Evolutionary conservation across 2,329 filamentous ascomycete genomes (phyloP), one percentile per base, ranked within the genome.

Genomic region (Aureobasidium vineae): DNA sequence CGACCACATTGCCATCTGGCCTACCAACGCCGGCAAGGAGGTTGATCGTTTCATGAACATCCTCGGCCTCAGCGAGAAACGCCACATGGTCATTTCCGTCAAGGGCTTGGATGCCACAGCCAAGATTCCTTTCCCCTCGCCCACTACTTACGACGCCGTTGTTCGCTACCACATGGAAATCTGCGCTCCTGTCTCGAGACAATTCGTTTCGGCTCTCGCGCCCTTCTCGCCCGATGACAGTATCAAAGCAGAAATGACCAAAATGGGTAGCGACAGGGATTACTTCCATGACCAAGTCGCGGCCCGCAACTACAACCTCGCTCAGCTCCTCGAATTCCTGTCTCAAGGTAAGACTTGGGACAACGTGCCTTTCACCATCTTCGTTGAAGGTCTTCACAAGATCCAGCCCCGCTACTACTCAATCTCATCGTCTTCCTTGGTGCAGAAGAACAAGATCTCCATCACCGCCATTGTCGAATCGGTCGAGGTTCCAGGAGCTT

Each of bases 401-500:
- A 87, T 99, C 66, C 95, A 99, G 79, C 94, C 95, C 45, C 91
- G 95, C 59, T 99, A 98, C 84, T 99, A 99, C 83, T 99, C 96
- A 59, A 99, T 99, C 78, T 99, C 95, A 2, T 99, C 96, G 1
- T 98, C 95, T 0, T 97, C 95, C 7, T 78, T 92, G 10, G 93
- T 96, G 19, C 93, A 99, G 76, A 93, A 95, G 76, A 89, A 96
- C 79, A 94, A 92, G 81, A 92, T 99, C 71, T 91, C 95, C 68
- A 90, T 99, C 73, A 99, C 95, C 19, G 94, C 94, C 66, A 90
- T 98, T 47, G 94, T 99, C 67, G 95, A 98, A 77, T 91, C 89
- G 15, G 85, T 92, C 72, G 80, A 86, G 67, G 85, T 96, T 70
- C 88, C 92, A 23, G 90, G 90, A 70, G 88, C 91, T 57, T 83